Conservation (phyloP, 2,329 filamentous ascomycete species). For the Xylariales sp. region DNA sequence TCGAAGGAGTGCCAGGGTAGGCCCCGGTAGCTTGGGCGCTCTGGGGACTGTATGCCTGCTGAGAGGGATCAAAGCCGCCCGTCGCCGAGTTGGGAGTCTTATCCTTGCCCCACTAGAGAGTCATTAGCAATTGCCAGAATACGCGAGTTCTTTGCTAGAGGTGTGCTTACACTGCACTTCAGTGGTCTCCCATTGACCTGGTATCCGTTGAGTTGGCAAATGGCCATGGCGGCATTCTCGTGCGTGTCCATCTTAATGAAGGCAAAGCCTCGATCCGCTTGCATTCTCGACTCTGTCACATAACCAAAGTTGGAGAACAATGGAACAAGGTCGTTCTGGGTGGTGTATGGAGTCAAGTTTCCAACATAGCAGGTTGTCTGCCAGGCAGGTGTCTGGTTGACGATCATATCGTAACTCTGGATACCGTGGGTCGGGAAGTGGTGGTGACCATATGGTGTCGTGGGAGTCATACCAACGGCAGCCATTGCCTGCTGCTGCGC, state of each 20-base stretch:
- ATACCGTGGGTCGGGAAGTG: constrained; percentile 97
- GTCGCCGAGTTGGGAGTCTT: constrained; percentile 67
- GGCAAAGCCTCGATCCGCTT: constrained; percentile 94
- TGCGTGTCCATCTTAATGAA: constrained; percentile 99
- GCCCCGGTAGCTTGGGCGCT: constrained; percentile 64
- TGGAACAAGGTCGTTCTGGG: constrained; percentile 93
- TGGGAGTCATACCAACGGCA: constrained; percentile 96
- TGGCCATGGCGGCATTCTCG: constrained; percentile 96
- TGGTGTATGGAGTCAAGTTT: constrained; percentile 96
- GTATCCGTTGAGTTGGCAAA: constrained; percentile 96
- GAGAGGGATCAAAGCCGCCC: constrained; percentile 73
- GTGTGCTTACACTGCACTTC: constrained; percentile 89
- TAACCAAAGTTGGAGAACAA: constrained; percentile 98
- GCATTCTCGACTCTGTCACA: constrained; percentile 95
- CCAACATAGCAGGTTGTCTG: constrained; percentile 98
- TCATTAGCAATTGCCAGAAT: no score
- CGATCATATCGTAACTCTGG: constrained; percentile 96
- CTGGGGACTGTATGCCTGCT: constrained; percentile 65
- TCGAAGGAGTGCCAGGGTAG: constrained; percentile 73
- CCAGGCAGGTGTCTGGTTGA: constrained; percentile 92
- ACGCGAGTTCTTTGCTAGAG: no score
- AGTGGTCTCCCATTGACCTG: constrained; percentile 94
- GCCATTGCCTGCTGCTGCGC: constrained; percentile 96
- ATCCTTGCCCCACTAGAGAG: constrained; percentile 90
- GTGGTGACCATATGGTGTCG: constrained; percentile 92